These are phyloP conservation scores for Scheffersomyces titani DNA, from an alignment of 1,139 yeast species.

Conservation along the genomic window DNA sequence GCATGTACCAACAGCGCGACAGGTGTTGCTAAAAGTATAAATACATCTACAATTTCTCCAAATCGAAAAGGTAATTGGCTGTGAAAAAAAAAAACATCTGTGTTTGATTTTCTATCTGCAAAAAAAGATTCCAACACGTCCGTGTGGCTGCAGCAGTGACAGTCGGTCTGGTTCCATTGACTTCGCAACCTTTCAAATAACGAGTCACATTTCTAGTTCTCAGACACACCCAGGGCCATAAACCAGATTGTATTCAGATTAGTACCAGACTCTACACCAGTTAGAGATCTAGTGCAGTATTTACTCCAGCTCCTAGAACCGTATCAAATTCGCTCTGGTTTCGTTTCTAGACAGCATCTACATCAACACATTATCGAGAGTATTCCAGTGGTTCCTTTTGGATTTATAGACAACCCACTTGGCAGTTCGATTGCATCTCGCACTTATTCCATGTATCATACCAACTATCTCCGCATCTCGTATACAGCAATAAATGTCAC, in stretches of 20 bases:
- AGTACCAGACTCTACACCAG: no score
- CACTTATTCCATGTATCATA: background rate
- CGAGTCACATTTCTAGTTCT: background rate
- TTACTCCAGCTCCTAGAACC: background rate
- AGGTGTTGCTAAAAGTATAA: constrained; percentile 14
- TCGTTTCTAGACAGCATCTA: background rate
- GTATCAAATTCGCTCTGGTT: background rate
- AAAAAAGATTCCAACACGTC: background rate
- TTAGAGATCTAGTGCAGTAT: background rate
- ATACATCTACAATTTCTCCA: constrained; percentile 17
- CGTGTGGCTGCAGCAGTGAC: background rate
- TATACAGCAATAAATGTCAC: constrained; percentile 31
- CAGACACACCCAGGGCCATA: background rate
- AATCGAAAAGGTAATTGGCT: constrained; percentile 1
- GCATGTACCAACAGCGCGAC: constrained; percentile 9
- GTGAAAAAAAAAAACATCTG: background rate
- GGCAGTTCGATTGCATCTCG: background rate
- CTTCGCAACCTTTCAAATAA: background rate
- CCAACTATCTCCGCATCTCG: background rate
- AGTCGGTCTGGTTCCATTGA: background rate
- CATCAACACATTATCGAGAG: background rate
- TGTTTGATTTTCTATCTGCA: background rate
- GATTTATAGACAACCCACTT: background rate
- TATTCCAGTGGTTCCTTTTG: background rate
- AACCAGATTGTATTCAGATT: background rate